Conservation (phyloP, 2,329 filamentous ascomycete species). For the Colletotrichum phormii region DNA sequence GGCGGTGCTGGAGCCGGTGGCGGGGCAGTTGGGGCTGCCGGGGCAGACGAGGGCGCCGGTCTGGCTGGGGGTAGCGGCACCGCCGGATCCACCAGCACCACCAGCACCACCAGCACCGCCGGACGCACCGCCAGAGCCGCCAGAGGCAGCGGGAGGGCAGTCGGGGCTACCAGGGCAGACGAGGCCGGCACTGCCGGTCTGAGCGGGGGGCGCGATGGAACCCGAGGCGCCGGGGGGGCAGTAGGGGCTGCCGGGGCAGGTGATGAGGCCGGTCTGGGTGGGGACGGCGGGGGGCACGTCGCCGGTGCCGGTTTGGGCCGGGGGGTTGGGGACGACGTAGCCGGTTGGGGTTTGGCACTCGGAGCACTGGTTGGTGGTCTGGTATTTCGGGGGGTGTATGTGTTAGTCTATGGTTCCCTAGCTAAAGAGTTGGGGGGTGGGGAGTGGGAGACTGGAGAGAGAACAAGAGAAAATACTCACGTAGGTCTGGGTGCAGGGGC, state of each 20-base stretch:
- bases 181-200: background rate
- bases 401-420: background rate
- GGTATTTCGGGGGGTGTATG: background rate
- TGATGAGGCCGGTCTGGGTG: background rate
- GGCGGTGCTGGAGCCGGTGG: background rate
- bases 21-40: background rate
- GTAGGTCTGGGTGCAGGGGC: constrained; percentile 58
- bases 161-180: background rate
- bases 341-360: background rate
- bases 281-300: constrained; percentile 1
- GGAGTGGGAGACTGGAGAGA: background rate
- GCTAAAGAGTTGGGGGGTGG: background rate
- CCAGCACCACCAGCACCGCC: background rate
- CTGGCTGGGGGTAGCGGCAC: background rate
- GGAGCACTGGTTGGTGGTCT: background rate
- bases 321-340: constrained; percentile 6
- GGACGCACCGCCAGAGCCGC: background rate
- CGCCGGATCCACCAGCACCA: background rate
- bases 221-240: background rate
- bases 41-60: background rate
- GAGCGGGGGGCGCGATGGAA: background rate
- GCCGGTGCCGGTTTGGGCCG: background rate
- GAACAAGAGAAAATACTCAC: constrained; percentile 9
- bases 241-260: background rate
- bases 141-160: background rate